These are phyloP conservation scores for Mytilinidion resinicola DNA, from an alignment of 495 filamentous ascomycete species.

Conservation along the genomic window DNA sequence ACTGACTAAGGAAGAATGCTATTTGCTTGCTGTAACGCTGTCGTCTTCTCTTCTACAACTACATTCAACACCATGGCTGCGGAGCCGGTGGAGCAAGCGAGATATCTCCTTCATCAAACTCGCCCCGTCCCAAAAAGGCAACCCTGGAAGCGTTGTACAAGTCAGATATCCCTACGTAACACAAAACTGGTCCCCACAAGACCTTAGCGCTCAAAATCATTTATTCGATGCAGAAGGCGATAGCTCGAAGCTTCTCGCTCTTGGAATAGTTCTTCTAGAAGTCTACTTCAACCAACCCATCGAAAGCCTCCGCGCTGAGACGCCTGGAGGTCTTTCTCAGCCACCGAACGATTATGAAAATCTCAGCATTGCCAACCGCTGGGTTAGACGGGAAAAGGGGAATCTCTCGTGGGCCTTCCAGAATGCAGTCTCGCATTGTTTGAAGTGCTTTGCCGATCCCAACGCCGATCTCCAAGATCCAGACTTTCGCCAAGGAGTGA, in stretches of 20 bases:
- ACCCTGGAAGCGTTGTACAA: background rate
- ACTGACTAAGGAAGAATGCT: background rate
- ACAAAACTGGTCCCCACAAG: background rate
- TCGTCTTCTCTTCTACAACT: conserved; percentile 2
- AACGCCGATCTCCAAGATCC: background rate
- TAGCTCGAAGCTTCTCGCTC: background rate
- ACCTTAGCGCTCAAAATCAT: no score
- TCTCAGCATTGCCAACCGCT: background rate
- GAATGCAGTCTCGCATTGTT: background rate
- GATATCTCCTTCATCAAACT: background rate
- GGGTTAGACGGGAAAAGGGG: background rate
- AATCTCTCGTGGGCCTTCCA: background rate
- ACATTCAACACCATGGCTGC: background rate
- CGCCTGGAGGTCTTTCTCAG: background rate
- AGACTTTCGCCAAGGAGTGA: background rate
- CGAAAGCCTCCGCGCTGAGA: background rate
- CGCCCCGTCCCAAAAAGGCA: background rate
- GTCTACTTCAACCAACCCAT: background rate
- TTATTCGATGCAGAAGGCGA: background rate
- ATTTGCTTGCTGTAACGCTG: background rate
- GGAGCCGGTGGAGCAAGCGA: background rate
- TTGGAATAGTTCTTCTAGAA: background rate
- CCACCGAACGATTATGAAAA: background rate
- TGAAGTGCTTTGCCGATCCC: background rate
- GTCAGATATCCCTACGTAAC: background rate